Percentiles rank a stretch among this genome's conserved stretches.
These are phyloP conservation scores for Plasmopara muralis DNA, from an alignment of 352 stramenopile genomes.

Conservation along the genomic window DNA sequence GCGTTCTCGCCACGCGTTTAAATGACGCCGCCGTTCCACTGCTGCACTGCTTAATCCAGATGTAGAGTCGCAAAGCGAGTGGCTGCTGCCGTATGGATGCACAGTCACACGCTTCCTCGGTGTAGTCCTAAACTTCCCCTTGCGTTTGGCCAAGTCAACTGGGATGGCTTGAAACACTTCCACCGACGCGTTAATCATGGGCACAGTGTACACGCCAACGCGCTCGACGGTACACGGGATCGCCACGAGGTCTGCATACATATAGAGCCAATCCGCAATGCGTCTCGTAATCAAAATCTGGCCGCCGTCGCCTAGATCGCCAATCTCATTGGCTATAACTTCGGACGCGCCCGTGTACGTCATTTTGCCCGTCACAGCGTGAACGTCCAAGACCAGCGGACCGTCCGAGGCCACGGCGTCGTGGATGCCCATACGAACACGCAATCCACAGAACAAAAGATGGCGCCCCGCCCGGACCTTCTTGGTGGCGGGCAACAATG, in stretches of 20 bases:
- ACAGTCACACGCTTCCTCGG: slow-evolving; percentile 19
- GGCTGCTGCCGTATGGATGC: slow-evolving; percentile 3
- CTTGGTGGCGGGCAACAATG: slow-evolving; percentile 32
- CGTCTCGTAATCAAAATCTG: slow-evolving; percentile 49
- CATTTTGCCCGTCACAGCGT: slow-evolving; percentile 50
- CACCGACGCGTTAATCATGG: slow-evolving; percentile 29
- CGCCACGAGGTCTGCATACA: slow-evolving; percentile 34
- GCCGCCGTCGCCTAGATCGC: slow-evolving; percentile 44
- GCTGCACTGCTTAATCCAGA: slow-evolving; percentile 18
- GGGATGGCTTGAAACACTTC: slow-evolving; percentile 41
- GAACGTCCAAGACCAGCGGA: slow-evolving; percentile 29
- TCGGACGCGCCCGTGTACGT: slow-evolving; percentile 47
- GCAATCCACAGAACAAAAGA: slow-evolving; percentile 39
- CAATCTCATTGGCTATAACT: slow-evolving; percentile 46
- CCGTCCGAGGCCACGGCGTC: slow-evolving; percentile 33
- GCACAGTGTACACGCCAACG: slow-evolving; percentile 36
- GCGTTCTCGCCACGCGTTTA: slow-evolving; percentile 27
- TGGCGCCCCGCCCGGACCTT: slow-evolving; percentile 26
- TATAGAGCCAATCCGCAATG: slow-evolving; percentile 38
- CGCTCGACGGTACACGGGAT: slow-evolving; percentile 28
- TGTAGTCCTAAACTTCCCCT: slow-evolving; percentile 32
- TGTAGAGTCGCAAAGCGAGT: slow-evolving; percentile 7
- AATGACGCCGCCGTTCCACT: slow-evolving; percentile 18
- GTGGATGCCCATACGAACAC: slow-evolving; percentile 61
- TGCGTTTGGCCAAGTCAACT: slow-evolving; percentile 24